Evolutionary conservation across 2,329 filamentous ascomycete genomes (phyloP).

Genomic region (Lasiodiplodia gonubiensis): DNA sequence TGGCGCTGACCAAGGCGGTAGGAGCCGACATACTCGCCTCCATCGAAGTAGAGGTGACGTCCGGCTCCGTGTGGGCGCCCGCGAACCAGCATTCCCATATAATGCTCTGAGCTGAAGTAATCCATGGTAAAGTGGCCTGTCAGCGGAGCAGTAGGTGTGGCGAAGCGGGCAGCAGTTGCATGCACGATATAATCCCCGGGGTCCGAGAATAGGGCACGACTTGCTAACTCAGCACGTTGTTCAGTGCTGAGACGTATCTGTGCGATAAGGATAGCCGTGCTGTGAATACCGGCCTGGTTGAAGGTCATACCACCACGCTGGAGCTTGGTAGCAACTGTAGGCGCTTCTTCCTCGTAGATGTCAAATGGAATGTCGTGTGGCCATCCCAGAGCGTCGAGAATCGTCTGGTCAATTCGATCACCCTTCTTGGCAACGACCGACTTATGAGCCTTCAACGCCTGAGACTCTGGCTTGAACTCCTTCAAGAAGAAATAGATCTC

Average conservation of each 20-base stretch:
- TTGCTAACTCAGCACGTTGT: conserved; percentile 39
- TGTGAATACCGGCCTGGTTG: conserved; percentile 32
- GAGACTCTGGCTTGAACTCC: conserved; percentile 45
- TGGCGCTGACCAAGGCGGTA: conserved; percentile 61
- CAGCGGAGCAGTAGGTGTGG: conserved; percentile 43
- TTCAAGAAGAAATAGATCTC: conserved; percentile 51
- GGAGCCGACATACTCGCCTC: conserved; percentile 61
- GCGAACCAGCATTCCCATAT: conserved; percentile 57
- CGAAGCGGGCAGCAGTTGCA: conserved; percentile 49
- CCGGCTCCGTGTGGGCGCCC: conserved; percentile 60
- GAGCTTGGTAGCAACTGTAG: conserved; percentile 33
- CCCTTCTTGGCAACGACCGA: conserved; percentile 41
- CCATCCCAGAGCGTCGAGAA: conserved; percentile 39
- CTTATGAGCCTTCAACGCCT: conserved; percentile 41
- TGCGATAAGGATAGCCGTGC: conserved; percentile 42
- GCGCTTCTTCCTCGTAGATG: conserved; percentile 56
- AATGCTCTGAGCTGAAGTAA: conserved; percentile 62
- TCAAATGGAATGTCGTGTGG: conserved; percentile 51
- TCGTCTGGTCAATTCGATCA: conserved; percentile 43
- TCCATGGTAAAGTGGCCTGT: conserved; percentile 58
- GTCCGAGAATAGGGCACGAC: conserved; percentile 43
- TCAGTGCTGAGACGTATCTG: conserved; percentile 37
- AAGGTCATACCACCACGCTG: conserved; percentile 42
- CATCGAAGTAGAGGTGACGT: conserved; percentile 58
- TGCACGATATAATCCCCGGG: conserved; percentile 52